phyloP scores from a whole-genome alignment of 495 filamentous ascomycete species.

The Aspergillus saccharolyticus region DNA sequence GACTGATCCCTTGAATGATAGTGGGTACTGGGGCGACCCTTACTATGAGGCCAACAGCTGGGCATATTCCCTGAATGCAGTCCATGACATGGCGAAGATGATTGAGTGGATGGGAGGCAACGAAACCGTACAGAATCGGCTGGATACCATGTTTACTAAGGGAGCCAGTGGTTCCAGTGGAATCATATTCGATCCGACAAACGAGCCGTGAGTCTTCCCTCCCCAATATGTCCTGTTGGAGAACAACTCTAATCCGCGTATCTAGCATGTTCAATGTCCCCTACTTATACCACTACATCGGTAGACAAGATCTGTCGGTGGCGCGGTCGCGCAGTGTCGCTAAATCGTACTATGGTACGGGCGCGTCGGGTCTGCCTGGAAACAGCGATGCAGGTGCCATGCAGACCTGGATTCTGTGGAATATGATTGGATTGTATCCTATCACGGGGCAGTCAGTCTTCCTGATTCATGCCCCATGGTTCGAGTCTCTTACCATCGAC shows the following conservation, averaged over 20 bases:
- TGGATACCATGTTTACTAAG: constrained; percentile 42
- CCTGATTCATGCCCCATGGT: constrained; percentile 53
- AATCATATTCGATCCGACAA: constrained; percentile 62
- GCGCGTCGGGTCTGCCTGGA: constrained; percentile 45
- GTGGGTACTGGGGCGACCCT: constrained; percentile 59
- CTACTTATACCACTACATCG: constrained; percentile 67
- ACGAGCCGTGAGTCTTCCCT: constrained; percentile 50
- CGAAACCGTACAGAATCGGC: constrained; percentile 25
- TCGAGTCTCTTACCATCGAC: constrained; percentile 44
- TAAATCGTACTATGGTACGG: constrained; percentile 35
- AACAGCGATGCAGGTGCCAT: constrained; percentile 58
- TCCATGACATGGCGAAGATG: constrained; percentile 61
- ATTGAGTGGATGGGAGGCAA: constrained; percentile 54
- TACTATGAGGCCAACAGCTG: constrained; percentile 64
- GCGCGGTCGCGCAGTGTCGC: constrained; percentile 31
- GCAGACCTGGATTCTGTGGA: constrained; percentile 57
- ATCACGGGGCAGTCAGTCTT: constrained; percentile 52
- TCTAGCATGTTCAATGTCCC: constrained; percentile 56
- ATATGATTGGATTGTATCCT: constrained; percentile 57
- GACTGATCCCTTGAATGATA: constrained; percentile 48
- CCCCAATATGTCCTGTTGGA: neutral
- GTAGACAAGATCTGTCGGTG: constrained; percentile 51
- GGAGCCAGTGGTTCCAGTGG: constrained; percentile 47
- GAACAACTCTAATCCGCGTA: constrained; percentile 1
- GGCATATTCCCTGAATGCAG: constrained; percentile 64